A percentile compares a stretch with the other conserved stretches of the same genome.
Evolutionary conservation across 2,329 filamentous ascomycete genomes (phyloP).

Genomic region (Paraphaeosphaeria minitans): DNA sequence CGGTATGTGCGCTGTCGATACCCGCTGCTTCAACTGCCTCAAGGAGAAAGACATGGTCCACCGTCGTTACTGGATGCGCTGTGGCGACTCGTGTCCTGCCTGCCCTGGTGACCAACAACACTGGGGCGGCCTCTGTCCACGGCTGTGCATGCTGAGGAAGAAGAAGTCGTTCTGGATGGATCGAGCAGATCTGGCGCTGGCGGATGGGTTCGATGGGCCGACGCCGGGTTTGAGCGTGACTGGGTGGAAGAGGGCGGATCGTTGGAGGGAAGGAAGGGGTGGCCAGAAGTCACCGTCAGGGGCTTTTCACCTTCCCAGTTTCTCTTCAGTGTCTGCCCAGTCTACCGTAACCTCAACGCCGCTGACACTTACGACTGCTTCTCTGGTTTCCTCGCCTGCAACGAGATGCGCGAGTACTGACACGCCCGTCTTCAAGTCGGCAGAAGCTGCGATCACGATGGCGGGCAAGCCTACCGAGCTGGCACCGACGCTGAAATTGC

Average conservation of each 20-base stretch:
- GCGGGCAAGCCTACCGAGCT: neutral
- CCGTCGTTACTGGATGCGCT: conserved; percentile 1
- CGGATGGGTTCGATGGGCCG: neutral
- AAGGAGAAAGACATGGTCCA: neutral
- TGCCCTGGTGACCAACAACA: conserved; percentile 1
- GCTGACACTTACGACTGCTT: neutral
- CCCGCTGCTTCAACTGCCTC: conserved; percentile 6
- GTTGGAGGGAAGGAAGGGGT: neutral
- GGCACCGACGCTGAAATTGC: neutral
- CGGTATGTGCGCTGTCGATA: neutral
- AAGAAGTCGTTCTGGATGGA: neutral
- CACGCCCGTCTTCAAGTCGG: neutral
- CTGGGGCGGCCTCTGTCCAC: neutral
- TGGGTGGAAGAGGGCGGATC: neutral
- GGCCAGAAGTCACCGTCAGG: too few species aligned
- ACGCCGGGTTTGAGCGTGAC: neutral
- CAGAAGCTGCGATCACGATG: neutral
- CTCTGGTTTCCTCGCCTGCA: neutral
- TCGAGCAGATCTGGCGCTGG: neutral
- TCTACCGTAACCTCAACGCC: neutral
- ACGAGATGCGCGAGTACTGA: neutral
- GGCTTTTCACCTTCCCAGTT: neutral
- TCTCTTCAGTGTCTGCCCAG: neutral
- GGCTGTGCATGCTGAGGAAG: conserved; percentile 1
- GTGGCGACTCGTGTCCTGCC: neutral